phyloP scores from a whole-genome alignment of 495 filamentous ascomycete species.

The Massariosphaeria phaeospora region DNA sequence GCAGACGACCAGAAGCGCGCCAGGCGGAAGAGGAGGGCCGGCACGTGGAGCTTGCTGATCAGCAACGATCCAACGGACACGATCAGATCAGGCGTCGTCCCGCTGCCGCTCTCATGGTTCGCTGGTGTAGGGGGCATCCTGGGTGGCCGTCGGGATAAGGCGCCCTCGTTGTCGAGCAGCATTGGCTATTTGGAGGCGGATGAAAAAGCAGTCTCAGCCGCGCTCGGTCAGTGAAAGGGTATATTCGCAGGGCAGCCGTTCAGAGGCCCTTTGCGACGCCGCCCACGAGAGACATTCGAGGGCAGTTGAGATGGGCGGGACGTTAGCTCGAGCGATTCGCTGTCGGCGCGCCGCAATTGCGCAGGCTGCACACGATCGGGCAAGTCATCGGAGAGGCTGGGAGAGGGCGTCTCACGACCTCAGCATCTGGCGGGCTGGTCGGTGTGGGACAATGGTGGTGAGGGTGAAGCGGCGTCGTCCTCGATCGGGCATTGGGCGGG shows the following conservation, averaged over 20 bases:
- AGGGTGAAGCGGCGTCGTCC: neutral
- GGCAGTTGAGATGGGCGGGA: too few species aligned
- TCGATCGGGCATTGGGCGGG: too few species aligned
- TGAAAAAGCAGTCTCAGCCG: too few species aligned
- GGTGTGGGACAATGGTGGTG: neutral
- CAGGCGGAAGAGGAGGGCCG: neutral
- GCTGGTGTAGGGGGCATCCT: too few species aligned
- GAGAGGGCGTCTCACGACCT: neutral
- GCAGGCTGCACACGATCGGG: neutral
- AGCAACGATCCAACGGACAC: neutral
- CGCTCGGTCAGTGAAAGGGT: too few species aligned
- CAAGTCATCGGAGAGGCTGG: neutral
- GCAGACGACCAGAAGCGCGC: neutral
- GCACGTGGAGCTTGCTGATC: conserved; percentile 2
- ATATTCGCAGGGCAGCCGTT: too few species aligned
- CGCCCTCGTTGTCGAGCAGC: too few species aligned
- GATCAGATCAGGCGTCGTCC: conserved; percentile 1
- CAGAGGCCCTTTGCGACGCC: too few species aligned
- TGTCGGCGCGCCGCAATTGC: neutral
- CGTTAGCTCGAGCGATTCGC: neutral
- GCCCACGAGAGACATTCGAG: too few species aligned
- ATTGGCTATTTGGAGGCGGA: too few species aligned
- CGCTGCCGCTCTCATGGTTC: neutral
- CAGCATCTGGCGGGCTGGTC: neutral
- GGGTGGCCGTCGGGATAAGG: too few species aligned